Evolutionary conservation across 345 rosid species (phyloP).

Genomic region (Camelina neglecta): DNA sequence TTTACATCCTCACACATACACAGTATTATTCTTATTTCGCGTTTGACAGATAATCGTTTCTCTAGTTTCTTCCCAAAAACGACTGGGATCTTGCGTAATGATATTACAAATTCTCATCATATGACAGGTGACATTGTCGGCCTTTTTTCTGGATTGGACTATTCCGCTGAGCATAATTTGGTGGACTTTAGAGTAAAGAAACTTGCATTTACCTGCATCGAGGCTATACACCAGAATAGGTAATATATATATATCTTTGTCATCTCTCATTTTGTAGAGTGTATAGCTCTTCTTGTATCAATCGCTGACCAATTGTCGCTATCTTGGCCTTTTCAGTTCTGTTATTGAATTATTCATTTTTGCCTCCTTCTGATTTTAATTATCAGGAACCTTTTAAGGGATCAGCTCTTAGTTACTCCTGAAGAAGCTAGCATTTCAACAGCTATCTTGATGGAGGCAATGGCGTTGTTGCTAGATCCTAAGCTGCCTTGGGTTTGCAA

Average conservation of each 20-base stretch:
- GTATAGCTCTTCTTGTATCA: conserved; percentile 26
- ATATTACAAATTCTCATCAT: conserved; percentile 38
- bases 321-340: conserved; percentile 20
- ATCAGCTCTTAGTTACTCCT: conserved; percentile 57
- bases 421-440: conserved; percentile 54
- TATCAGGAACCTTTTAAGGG: conserved; percentile 64
- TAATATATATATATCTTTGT: conserved; percentile 34
- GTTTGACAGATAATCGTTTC: neutral
- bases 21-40: neutral
- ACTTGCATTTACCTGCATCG: conserved; percentile 71
- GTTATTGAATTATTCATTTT: conserved; percentile 27
- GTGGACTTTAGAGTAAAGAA: conserved; percentile 83
- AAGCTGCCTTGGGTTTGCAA: conserved; percentile 93
- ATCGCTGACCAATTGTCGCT: conserved; percentile 11
- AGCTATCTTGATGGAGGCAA: conserved; percentile 69
- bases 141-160: conserved; percentile 70
- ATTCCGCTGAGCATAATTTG: conserved; percentile 52
- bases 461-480: conserved; percentile 68
- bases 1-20: conserved; percentile 13
- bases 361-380: conserved; percentile 40
- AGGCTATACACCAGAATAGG: conserved; percentile 87
- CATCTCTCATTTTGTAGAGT: conserved; percentile 17
- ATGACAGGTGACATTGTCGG: conserved; percentile 70
- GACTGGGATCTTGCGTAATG: conserved; percentile 25
- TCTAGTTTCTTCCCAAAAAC: conserved; percentile 8